Percentiles rank a stretch among this genome's conserved stretches.
These are phyloP conservation scores for Petrea volubilis DNA, from an alignment of 257 asterid species.

Conservation along the genomic window DNA sequence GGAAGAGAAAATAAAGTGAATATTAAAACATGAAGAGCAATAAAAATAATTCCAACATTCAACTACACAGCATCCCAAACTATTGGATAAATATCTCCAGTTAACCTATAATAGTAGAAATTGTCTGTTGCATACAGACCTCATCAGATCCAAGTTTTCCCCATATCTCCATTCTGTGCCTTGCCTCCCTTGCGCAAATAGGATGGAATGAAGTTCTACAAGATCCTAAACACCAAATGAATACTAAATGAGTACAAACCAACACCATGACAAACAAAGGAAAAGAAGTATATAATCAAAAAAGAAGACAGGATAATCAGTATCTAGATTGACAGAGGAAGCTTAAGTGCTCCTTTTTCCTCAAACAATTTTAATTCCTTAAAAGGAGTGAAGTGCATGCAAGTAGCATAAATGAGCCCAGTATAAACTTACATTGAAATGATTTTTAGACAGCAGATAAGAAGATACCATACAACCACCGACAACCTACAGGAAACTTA, in stretches of 20 bases:
- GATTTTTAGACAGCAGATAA: background rate
- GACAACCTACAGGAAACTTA: background rate
- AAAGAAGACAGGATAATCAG: background rate
- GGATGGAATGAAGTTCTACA: slow-evolving; percentile 99
- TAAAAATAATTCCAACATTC: background rate
- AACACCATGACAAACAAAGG: slow-evolving; percentile 14
- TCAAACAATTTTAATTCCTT: background rate
- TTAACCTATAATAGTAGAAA: background rate
- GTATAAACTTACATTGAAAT: background rate
- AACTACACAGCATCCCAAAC: background rate
- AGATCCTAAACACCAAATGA: slow-evolving; percentile 69
- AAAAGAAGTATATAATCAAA: background rate
- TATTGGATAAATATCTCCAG: background rate
- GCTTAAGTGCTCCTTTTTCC: background rate
- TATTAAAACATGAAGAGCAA: background rate
- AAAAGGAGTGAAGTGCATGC: background rate
- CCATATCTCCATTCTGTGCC: slow-evolving; percentile 97
- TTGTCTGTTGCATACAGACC: slow-evolving; percentile 48
- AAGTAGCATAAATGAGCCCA: slow-evolving; percentile 2
- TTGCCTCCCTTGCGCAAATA: slow-evolving; percentile 96
- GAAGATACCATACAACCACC: background rate
- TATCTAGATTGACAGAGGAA: background rate
- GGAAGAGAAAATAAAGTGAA: slow-evolving; percentile 8
- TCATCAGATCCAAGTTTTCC: slow-evolving; percentile 92
- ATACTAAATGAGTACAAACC: slow-evolving; percentile 22